Conservation (phyloP, 2,329 filamentous ascomycete species). For the Aschersonia sp. region DNA sequence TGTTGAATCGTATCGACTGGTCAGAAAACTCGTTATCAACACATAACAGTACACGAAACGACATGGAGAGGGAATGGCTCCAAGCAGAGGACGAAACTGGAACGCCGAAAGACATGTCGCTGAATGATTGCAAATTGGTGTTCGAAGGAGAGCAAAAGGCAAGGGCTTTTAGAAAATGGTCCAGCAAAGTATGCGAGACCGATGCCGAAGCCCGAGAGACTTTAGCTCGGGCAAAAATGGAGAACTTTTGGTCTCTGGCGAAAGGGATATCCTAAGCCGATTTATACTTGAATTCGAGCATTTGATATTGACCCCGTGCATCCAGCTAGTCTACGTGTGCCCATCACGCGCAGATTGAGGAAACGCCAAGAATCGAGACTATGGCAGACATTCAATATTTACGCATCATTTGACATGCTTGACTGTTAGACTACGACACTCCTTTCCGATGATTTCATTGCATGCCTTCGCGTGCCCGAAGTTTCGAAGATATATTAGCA, state of each 20-base stretch:
- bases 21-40: constrained; percentile 67
- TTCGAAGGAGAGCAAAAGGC: constrained; percentile 85
- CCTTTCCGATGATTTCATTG: neutral
- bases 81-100: constrained; percentile 66
- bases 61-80: constrained; percentile 59
- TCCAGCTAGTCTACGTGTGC: too few species aligned
- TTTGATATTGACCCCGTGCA: too few species aligned
- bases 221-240: constrained; percentile 70
- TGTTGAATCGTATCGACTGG: constrained; percentile 92
- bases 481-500: neutral
- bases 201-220: constrained; percentile 78
- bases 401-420: too few species aligned
- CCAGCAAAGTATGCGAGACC: constrained; percentile 80
- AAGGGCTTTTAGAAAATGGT: constrained; percentile 74
- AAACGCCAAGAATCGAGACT: too few species aligned
- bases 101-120: constrained; percentile 63
- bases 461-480: neutral
- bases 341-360: too few species aligned
- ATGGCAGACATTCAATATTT: too few species aligned
- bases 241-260: constrained; percentile 86
- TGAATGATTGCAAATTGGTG: constrained; percentile 69
- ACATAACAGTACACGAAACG: constrained; percentile 44
- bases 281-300: neutral
- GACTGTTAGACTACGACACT: too few species aligned
- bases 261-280: constrained; percentile 36